phyloP scores from a whole-genome alignment of 2,329 filamentous ascomycete genomes.

The Colletotrichum truncatum region DNA sequence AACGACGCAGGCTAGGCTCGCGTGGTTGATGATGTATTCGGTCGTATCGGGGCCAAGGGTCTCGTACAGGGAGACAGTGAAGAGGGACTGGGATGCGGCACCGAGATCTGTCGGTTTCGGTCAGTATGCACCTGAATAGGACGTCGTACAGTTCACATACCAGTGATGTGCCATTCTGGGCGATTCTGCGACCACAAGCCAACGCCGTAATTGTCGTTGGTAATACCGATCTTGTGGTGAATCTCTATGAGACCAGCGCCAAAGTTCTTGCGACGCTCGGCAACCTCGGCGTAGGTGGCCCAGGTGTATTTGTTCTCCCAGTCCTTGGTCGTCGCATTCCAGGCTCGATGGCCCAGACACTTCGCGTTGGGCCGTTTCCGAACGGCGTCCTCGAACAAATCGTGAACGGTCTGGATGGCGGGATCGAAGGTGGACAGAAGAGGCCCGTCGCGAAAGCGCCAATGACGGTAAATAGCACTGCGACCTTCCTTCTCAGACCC shows the following conservation, averaged over 20 bases:
- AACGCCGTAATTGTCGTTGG: conserved; percentile 72
- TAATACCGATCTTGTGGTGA: conserved; percentile 76
- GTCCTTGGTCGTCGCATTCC: conserved; percentile 76
- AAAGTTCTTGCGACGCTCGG: conserved; percentile 81
- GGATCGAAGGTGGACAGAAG: conserved; percentile 79
- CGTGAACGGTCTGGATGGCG: conserved; percentile 76
- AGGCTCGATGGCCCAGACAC: conserved; percentile 84
- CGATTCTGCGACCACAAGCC: conserved; percentile 90
- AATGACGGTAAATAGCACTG: conserved; percentile 84
- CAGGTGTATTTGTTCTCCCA: conserved; percentile 82
- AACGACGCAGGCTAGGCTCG: conserved; percentile 77
- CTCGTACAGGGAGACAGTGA: conserved; percentile 93
- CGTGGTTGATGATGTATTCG: conserved; percentile 96
- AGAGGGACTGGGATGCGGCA: conserved; percentile 87
- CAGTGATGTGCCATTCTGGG: conserved; percentile 86
- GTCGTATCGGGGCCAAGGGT: conserved; percentile 91
- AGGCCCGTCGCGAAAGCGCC: conserved; percentile 75
- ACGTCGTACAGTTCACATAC: conserved; percentile 46
- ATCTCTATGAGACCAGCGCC: conserved; percentile 87
- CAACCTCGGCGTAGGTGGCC: conserved; percentile 84
- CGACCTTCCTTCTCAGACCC: conserved; percentile 79
- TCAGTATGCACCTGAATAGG: not conserved
- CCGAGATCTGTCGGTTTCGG: conserved; percentile 72
- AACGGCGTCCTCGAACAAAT: conserved; percentile 78
- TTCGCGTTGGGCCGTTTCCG: conserved; percentile 71